Conservation (phyloP, 2,329 filamentous ascomycete species). For the Purpureocillium lavendulum region DNA sequence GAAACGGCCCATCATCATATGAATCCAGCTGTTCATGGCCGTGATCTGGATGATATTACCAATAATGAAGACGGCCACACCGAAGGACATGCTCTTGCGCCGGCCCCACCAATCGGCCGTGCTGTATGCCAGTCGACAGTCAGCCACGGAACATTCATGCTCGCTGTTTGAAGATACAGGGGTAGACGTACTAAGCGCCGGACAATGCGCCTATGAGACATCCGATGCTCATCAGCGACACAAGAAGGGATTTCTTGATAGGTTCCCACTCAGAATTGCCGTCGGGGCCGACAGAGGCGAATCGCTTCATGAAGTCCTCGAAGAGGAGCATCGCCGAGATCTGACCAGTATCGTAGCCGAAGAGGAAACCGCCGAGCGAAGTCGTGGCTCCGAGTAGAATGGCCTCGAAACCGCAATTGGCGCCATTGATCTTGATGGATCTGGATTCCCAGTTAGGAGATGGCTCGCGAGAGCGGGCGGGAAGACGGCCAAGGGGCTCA, state of each 20-base stretch:
- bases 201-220: conserved; percentile 45
- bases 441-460: conserved; percentile 11
- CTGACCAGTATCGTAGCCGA: conserved; percentile 56
- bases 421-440: conserved; percentile 32
- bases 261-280: conserved; percentile 25
- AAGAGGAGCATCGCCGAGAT: conserved; percentile 44
- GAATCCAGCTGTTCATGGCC: conserved; percentile 50
- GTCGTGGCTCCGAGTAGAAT: conserved; percentile 40
- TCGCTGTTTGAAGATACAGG: too few species aligned
- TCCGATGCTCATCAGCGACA: conserved; percentile 48
- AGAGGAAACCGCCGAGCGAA: conserved; percentile 53
- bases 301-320: conserved; percentile 46
- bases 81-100: conserved; percentile 43
- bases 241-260: conserved; percentile 41
- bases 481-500: background rate
- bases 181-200: conserved; percentile 33
- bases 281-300: conserved; percentile 35
- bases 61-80: conserved; percentile 49
- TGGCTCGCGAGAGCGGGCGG: too few species aligned
- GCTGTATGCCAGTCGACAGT: conserved; percentile 13
- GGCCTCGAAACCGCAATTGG: conserved; percentile 30
- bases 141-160: background rate
- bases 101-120: conserved; percentile 51
- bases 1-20: conserved; percentile 57
- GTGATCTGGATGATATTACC: conserved; percentile 61